Percentiles rank a stretch among this genome's conserved stretches.
These are phyloP conservation scores for Spencermartinsiella ligniputridi DNA, from an alignment of 1,139 yeast species.

Conservation along the genomic window DNA sequence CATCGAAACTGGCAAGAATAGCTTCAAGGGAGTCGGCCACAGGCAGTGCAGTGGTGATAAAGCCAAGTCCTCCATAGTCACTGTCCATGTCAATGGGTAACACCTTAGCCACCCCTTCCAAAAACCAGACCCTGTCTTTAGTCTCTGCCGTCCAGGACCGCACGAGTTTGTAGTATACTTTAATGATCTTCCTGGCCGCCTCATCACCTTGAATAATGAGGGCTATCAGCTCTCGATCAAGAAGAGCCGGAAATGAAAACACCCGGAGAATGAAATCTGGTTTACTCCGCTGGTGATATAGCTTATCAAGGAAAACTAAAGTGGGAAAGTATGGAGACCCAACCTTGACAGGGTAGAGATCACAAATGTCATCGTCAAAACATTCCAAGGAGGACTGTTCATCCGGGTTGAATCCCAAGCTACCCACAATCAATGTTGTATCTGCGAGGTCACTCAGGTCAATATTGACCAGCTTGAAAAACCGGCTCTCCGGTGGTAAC, in stretches of 20 bases:
- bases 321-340: conserved; percentile 84
- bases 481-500: conserved; percentile 57
- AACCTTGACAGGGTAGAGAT: conserved; percentile 77
- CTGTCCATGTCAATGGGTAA: conserved; percentile 42
- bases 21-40: conserved; percentile 14
- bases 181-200: conserved; percentile 83
- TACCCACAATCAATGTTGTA: conserved; percentile 5
- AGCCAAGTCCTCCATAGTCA: conserved; percentile 36
- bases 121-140: conserved; percentile 89
- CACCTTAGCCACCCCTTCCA: conserved; percentile 86
- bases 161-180: conserved; percentile 77
- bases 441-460: conserved; percentile 68
- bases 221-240: conserved; percentile 73
- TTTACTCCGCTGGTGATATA: conserved; percentile 71
- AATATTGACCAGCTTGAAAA: conserved; percentile 40
- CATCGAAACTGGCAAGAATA: conserved; percentile 13
- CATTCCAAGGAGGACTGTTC: conserved; percentile 55
- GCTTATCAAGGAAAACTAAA: conserved; percentile 76
- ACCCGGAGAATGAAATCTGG: conserved; percentile 82
- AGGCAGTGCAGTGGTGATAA: conserved; percentile 34
- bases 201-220: conserved; percentile 78
- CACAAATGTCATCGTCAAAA: conserved; percentile 80
- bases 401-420: conserved; percentile 8
- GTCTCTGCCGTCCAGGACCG: conserved; percentile 79
- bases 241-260: conserved; percentile 88